A percentile compares a stretch with the other conserved stretches of the same genome.
Conservation (phyloP, 108 stramenopile species). For the Asterionellopsis glacialis region DNA sequence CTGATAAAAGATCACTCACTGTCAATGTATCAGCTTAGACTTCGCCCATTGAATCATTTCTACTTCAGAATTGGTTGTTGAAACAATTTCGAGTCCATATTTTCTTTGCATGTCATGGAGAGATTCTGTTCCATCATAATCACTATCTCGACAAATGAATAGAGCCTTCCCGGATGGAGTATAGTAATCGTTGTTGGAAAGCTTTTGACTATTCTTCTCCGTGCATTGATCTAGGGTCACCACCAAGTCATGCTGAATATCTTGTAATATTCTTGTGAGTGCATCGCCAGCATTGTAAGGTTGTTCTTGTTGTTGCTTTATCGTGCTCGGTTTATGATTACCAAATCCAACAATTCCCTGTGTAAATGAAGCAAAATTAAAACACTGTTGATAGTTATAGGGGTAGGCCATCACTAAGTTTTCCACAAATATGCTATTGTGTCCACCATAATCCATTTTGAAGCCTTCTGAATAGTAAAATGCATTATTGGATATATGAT, state of each 20-base stretch:
- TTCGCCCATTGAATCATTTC: too few relatives aligned
- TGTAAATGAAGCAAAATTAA: slow-evolving; percentile 16
- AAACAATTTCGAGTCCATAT: slow-evolving; percentile 21
- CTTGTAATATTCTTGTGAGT: slow-evolving; percentile 6
- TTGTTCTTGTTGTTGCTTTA: too few relatives aligned
- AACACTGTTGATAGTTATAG: slow-evolving; percentile 19
- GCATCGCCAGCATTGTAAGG: background rate
- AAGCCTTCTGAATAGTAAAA: slow-evolving; percentile 44
- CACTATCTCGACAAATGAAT: slow-evolving; percentile 12
- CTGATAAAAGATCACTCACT: too few relatives aligned
- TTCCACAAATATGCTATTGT: slow-evolving; percentile 37
- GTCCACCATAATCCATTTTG: slow-evolving; percentile 70
- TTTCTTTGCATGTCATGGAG: slow-evolving; percentile 17
- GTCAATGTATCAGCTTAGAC: too few relatives aligned
- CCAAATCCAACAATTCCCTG: too few relatives aligned
- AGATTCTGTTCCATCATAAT: background rate
- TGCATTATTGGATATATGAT: slow-evolving; percentile 39
- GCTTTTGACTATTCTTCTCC: background rate
- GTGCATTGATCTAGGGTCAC: too few relatives aligned
- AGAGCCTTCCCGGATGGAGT: slow-evolving; percentile 26
- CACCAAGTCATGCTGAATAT: too few relatives aligned
- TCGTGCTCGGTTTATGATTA: too few relatives aligned
- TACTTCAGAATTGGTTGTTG: background rate
- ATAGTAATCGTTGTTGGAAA: slow-evolving; percentile 27
- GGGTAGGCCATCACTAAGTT: slow-evolving; percentile 24